These are phyloP conservation scores for Phytophthora cryptogea DNA, from an alignment of 352 stramenopile species.

Conservation along the genomic window DNA sequence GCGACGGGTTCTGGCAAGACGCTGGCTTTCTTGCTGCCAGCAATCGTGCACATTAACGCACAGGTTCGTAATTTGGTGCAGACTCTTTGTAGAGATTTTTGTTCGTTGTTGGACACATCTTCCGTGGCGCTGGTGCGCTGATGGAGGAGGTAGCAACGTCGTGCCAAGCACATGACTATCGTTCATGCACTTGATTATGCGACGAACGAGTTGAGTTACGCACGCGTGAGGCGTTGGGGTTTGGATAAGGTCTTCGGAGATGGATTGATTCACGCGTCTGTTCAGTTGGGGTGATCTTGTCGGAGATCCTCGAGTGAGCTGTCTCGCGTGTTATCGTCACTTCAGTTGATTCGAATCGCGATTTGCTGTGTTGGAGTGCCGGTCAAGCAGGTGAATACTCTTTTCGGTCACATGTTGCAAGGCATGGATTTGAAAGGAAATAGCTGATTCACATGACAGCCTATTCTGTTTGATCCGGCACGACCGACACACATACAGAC, in stretches of 20 bases:
- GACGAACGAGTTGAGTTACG: slow-evolving; percentile 23
- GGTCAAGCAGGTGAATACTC: slow-evolving; percentile 28
- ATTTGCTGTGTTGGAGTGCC: slow-evolving; percentile 29
- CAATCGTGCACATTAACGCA: slow-evolving; percentile 99
- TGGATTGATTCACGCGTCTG: slow-evolving; percentile 27
- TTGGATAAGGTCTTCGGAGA: slow-evolving; percentile 32
- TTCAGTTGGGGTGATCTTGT: slow-evolving; percentile 5
- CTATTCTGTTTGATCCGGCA: slow-evolving; percentile 20
- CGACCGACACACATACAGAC: slow-evolving; percentile 25
- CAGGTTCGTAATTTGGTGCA: slow-evolving; percentile 90
- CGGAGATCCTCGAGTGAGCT: not conserved
- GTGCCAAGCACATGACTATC: slow-evolving; percentile 29
- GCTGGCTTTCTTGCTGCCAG: slow-evolving; percentile 98
- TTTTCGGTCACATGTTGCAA: slow-evolving; percentile 2
- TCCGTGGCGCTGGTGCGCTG: slow-evolving; percentile 31
- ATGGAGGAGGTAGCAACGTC: slow-evolving; percentile 33
- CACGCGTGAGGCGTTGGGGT: slow-evolving; percentile 27
- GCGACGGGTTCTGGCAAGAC: slow-evolving; percentile 98
- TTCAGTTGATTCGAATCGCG: slow-evolving; percentile 29
- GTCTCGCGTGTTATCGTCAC: slow-evolving; percentile 18
- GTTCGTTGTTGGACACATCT: slow-evolving; percentile 22
- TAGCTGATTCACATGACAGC: slow-evolving; percentile 7
- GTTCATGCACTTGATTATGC: slow-evolving; percentile 25
- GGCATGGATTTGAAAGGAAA: slow-evolving; percentile 3
- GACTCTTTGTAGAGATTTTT: slow-evolving; percentile 23